Percentiles rank a stretch among this genome's conserved stretches.
phyloP scores from a whole-genome alignment of 371 early-diverging fungal genomes.

The Rhizopus arrhizus region DNA sequence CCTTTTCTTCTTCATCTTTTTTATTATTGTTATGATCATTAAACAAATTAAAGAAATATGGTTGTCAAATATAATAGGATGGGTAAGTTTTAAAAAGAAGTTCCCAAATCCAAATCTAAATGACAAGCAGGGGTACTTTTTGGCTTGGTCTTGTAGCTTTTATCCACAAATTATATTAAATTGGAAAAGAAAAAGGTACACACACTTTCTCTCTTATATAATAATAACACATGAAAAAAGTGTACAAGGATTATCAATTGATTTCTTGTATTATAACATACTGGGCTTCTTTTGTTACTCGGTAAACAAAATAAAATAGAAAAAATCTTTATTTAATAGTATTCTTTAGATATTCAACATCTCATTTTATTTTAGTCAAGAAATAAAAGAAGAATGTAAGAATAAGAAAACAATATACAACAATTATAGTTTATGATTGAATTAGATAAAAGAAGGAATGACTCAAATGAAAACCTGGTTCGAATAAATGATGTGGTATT shows the following conservation, averaged over 20 bases:
- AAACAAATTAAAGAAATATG: background rate
- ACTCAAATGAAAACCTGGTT: conserved; percentile 72
- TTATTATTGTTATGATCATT: too few species aligned
- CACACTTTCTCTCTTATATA: background rate
- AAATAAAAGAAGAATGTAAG: conserved; percentile 72
- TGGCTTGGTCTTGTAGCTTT: conserved; percentile 50
- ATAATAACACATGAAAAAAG: conserved; percentile 28
- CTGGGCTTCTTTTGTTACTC: conserved; percentile 87
- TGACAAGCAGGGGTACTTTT: conserved; percentile 35
- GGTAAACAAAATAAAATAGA: conserved; percentile 25
- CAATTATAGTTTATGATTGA: too few species aligned
- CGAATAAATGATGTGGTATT: conserved; percentile 89
- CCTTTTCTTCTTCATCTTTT: too few species aligned
- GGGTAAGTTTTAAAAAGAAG: too few species aligned
- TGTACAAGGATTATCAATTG: conserved; percentile 88
- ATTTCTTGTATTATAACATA: conserved; percentile 85
- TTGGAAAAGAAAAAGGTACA: conserved; percentile 44
- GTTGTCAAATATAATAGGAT: too few species aligned
- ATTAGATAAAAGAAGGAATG: conserved; percentile 65
- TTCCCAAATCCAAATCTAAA: too few species aligned
- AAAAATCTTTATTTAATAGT: too few species aligned
- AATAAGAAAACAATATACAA: background rate
- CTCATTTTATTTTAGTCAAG: conserved; percentile 66
- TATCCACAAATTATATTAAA: conserved; percentile 49
- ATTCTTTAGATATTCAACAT: conserved; percentile 63